Evolutionary conservation across 2,329 filamentous ascomycete species (phyloP).

Genomic region (Fusarium anguioides): DNA sequence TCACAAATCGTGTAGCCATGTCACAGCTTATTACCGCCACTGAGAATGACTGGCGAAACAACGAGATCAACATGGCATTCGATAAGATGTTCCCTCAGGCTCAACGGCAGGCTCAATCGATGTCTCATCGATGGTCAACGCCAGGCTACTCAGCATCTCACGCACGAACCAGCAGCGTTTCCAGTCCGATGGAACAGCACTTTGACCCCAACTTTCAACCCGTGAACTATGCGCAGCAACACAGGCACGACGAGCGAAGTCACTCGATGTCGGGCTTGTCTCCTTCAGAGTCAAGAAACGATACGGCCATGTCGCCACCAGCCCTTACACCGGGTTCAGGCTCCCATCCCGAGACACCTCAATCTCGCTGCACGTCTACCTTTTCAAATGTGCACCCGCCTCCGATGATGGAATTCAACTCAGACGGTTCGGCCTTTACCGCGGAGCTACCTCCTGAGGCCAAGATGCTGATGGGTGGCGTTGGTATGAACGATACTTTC

Average conservation of each 20-base stretch:
- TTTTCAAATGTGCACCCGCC: slow-evolving; percentile 29
- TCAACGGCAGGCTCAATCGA: slow-evolving; percentile 41
- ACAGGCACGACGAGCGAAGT: slow-evolving; percentile 27
- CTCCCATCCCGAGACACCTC: slow-evolving; percentile 39
- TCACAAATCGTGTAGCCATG: slow-evolving; percentile 57
- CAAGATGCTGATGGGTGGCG: slow-evolving; percentile 52
- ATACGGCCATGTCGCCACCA: slow-evolving; percentile 39
- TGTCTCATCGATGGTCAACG: slow-evolving; percentile 40
- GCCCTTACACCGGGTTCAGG: slow-evolving; percentile 45
- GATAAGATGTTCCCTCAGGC: slow-evolving; percentile 59
- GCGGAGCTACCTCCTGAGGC: slow-evolving; percentile 56
- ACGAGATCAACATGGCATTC: slow-evolving; percentile 61
- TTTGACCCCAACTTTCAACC: slow-evolving; percentile 41
- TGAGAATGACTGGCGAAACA: slow-evolving; percentile 55
- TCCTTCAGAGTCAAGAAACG: slow-evolving; percentile 29
- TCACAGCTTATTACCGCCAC: slow-evolving; percentile 53
- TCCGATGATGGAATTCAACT: slow-evolving; percentile 36
- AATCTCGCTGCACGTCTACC: slow-evolving; percentile 34
- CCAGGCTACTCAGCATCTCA: slow-evolving; percentile 30
- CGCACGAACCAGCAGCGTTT: slow-evolving; percentile 9
- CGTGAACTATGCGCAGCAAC: slow-evolving; percentile 38
- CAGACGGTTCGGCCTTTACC: slow-evolving; percentile 54
- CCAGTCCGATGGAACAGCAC: slow-evolving; percentile 31
- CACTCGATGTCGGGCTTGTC: slow-evolving; percentile 34
- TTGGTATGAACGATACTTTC: slow-evolving; percentile 23